Conservation (phyloP, 2,329 filamentous ascomycete genomes). For the Penicillium sp. region DNA sequence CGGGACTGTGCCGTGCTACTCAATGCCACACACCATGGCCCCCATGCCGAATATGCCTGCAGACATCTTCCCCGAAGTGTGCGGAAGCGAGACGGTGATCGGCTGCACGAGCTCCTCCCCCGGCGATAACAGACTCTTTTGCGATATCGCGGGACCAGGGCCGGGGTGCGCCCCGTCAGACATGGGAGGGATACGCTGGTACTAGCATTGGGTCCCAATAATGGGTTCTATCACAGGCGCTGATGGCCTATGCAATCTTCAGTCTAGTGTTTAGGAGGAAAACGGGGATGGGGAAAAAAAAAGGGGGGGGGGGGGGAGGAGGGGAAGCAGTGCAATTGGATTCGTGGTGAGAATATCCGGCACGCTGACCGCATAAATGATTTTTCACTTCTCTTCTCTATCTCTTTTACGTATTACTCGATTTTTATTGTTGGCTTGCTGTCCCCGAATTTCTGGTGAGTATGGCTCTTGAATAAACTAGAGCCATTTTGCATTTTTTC, state of each 20-base stretch:
- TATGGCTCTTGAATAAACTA: conserved; percentile 12
- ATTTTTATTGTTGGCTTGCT: conserved; percentile 8
- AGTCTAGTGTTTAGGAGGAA: conserved; percentile 8
- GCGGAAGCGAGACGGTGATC: conserved; percentile 26
- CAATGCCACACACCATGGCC: not conserved
- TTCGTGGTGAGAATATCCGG: not conserved
- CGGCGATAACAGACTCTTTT: conserved; percentile 27
- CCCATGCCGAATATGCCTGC: not conserved
- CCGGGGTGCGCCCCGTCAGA: conserved; percentile 18
- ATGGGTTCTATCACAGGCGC: conserved; percentile 16
- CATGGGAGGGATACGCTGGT: conserved; percentile 19
- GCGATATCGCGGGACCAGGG: conserved; percentile 23
- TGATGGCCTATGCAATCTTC: conserved; percentile 20
- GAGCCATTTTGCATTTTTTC: conserved; percentile 6
- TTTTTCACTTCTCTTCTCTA: too few species aligned
- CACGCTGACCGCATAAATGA: too few species aligned
- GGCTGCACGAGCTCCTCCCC: conserved; percentile 29
- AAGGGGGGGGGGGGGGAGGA: conserved; percentile 3
- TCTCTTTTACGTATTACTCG: too few species aligned
- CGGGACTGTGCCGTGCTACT: too few species aligned
- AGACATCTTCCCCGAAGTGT: not conserved
- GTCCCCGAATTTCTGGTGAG: not conserved
- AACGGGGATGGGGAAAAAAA: conserved; percentile 2
- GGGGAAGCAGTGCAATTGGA: not conserved
- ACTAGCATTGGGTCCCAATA: conserved; percentile 15